A percentile compares a stretch with the other conserved stretches of the same genome.
Evolutionary conservation across 768 basidiomycete species (phyloP).

Genomic region (Leucogyrophana mollusca): DNA sequence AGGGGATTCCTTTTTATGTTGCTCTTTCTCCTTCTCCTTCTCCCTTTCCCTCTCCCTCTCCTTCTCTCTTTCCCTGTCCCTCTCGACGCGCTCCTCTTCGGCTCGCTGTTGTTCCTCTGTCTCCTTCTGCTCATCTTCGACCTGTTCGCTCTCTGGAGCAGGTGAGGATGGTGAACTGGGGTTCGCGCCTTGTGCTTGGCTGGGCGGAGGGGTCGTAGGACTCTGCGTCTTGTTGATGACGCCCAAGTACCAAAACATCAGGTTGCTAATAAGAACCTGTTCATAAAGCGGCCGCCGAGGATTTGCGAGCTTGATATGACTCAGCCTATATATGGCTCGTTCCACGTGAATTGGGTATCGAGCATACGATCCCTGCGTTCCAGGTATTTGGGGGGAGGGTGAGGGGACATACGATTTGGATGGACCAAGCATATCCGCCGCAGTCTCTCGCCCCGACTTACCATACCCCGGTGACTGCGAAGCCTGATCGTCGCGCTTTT

Average conservation of each 20-base stretch:
- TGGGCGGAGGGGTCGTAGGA: slow-evolving; percentile 34
- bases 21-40: slow-evolving; percentile 20
- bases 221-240: slow-evolving; percentile 91
- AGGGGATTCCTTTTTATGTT: slow-evolving; percentile 39
- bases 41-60: slow-evolving; percentile 22
- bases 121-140: slow-evolving; percentile 36
- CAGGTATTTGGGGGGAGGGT: slow-evolving; percentile 47
- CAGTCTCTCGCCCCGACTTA: slow-evolving; percentile 77
- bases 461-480: slow-evolving; percentile 32
- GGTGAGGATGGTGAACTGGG: slow-evolving; percentile 23
- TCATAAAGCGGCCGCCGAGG: slow-evolving; percentile 95
- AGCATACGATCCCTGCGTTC: slow-evolving; percentile 48
- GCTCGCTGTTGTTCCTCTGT: slow-evolving; percentile 36
- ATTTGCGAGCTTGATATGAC: slow-evolving; percentile 98
- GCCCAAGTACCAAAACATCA: slow-evolving; percentile 99
- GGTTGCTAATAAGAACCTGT: slow-evolving; percentile 89
- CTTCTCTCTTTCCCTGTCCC: slow-evolving; percentile 47
- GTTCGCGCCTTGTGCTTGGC: slow-evolving; percentile 21
- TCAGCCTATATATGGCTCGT: slow-evolving; percentile 93
- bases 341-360: slow-evolving; percentile 99
- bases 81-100: slow-evolving; percentile 45
- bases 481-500: slow-evolving; percentile 77
- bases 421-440: slow-evolving; percentile 80
- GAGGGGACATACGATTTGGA: slow-evolving; percentile 67
- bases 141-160: slow-evolving; percentile 32